Percentiles rank a stretch among this genome's conserved stretches.
phyloP scores from a whole-genome alignment of 2,329 filamentous ascomycete genomes.

The Fusarium pseudonygamai region DNA sequence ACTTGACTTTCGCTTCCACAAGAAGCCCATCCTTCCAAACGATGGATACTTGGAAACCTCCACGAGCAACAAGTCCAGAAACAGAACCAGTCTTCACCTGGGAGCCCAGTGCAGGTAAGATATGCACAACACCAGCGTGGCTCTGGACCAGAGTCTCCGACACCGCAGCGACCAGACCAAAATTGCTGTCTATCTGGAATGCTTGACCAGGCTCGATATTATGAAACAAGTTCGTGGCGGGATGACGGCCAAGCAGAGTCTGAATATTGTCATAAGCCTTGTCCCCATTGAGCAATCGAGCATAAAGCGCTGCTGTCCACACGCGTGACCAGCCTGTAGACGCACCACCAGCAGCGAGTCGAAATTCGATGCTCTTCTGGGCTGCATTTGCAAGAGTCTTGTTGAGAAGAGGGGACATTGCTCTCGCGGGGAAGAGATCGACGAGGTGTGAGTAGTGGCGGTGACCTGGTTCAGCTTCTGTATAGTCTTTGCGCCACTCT shows the following conservation, averaged over 20 bases:
- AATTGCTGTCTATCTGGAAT: not conserved
- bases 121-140: not conserved
- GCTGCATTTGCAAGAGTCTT: not conserved
- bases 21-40: not conserved
- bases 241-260: not conserved
- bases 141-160: not conserved
- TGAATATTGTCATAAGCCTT: not conserved
- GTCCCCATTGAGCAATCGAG: not conserved
- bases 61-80: not conserved
- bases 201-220: not conserved
- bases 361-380: not conserved
- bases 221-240: not conserved
- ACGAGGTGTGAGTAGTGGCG: not conserved
- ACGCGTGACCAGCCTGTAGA: not conserved
- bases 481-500: not conserved
- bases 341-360: not conserved
- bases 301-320: not conserved
- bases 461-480: not conserved
- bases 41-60: not conserved
- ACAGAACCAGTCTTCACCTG: not conserved
- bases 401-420: not conserved
- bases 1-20: accelerated
- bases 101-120: not conserved
- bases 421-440: not conserved
- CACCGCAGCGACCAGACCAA: not conserved